Evolutionary conservation across 768 basidiomycete genomes (phyloP).

Genomic region (Suillus subalutaceus): DNA sequence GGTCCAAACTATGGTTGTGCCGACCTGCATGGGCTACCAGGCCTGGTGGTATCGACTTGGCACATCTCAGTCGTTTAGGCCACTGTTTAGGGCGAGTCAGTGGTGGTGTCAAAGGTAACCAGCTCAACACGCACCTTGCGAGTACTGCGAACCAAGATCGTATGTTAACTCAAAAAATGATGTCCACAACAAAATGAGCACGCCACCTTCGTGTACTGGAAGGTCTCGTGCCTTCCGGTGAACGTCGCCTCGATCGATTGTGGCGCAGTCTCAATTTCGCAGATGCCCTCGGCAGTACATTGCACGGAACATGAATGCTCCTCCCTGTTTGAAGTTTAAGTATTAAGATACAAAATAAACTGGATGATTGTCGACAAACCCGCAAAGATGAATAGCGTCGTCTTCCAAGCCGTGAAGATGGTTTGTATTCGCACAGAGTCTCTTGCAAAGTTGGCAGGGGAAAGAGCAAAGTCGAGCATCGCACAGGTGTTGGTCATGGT

Average conservation of each 20-base stretch:
- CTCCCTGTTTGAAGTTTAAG: constrained; percentile 40
- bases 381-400: constrained; percentile 54
- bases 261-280: constrained; percentile 60
- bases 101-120: background rate
- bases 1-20: constrained; percentile 52
- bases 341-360: constrained; percentile 18
- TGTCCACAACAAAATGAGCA: background rate
- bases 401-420: constrained; percentile 56
- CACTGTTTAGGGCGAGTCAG: constrained; percentile 30
- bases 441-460: constrained; percentile 55
- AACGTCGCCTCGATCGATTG: constrained; percentile 66
- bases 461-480: constrained; percentile 56
- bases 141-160: constrained; percentile 40
- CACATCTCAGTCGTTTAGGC: constrained; percentile 54
- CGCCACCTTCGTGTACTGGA: constrained; percentile 64
- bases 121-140: constrained; percentile 46
- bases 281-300: constrained; percentile 53
- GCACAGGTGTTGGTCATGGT: constrained; percentile 50
- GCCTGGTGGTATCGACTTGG: constrained; percentile 47
- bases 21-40: constrained; percentile 45
- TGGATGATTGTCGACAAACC: constrained; percentile 35
- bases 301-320: constrained; percentile 47
- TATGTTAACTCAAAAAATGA: background rate
- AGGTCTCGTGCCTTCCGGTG: constrained; percentile 59
- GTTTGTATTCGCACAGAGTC: constrained; percentile 48